phyloP scores from a whole-genome alignment of 2,329 filamentous ascomycete species.

The Talaromyces funiculosus region DNA sequence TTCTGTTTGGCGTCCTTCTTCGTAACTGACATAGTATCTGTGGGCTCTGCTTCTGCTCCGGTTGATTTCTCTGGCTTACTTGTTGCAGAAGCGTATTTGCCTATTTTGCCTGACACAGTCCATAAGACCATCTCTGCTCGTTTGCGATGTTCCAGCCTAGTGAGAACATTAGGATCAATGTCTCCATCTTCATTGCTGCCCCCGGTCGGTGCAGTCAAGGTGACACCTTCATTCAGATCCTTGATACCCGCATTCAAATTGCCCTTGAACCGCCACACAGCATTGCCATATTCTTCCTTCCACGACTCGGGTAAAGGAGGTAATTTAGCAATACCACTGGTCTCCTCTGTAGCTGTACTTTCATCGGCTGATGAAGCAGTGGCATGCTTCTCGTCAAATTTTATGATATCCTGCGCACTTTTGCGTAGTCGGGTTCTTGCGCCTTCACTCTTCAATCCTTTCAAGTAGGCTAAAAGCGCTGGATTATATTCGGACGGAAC shows the following conservation, averaged over 20 bases:
- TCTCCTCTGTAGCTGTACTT: constrained; percentile 14
- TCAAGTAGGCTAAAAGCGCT: constrained; percentile 70
- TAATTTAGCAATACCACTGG: constrained; percentile 14
- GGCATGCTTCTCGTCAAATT: constrained; percentile 37
- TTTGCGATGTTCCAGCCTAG: constrained; percentile 31
- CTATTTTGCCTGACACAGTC: constrained; percentile 17
- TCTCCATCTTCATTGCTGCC: constrained; percentile 13
- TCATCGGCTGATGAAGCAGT: constrained; percentile 11
- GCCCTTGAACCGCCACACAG: constrained; percentile 47
- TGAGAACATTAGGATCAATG: constrained; percentile 21
- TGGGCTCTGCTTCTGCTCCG: background rate
- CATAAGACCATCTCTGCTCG: constrained; percentile 36
- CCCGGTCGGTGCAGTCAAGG: background rate
- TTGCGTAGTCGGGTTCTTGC: constrained; percentile 61
- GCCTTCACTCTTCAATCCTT: constrained; percentile 69
- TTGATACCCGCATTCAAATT: constrained; percentile 22
- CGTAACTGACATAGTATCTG: background rate
- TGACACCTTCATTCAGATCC: constrained; percentile 21
- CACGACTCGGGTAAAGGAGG: constrained; percentile 9
- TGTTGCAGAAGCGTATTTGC: constrained; percentile 13
- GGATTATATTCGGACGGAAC: constrained; percentile 66
- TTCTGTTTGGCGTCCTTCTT: constrained; percentile 10
- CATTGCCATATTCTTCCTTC: constrained; percentile 39
- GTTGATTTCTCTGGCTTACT: constrained; percentile 21
- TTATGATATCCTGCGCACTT: constrained; percentile 57